Conservation (phyloP, 257 asterid genomes). For the Avicennia marina region DNA sequence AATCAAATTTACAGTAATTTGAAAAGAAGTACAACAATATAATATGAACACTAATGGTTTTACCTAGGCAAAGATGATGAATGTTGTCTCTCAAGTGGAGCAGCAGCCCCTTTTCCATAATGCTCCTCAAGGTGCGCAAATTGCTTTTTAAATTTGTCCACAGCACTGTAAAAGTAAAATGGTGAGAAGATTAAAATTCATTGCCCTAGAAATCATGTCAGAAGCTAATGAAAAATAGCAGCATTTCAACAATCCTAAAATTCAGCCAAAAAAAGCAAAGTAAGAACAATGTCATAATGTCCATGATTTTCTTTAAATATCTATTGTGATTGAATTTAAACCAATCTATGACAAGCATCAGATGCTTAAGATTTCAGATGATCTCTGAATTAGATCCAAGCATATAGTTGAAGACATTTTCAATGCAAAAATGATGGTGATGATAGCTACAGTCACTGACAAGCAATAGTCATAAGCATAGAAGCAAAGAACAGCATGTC, state of each 20-base stretch:
- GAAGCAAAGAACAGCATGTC: no score
- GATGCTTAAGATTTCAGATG: no score
- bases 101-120: constrained; percentile 72
- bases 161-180: constrained; percentile 55
- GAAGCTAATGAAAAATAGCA: neutral
- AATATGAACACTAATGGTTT: neutral
- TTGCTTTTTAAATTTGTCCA: constrained; percentile 89
- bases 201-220: neutral
- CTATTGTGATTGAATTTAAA: no score
- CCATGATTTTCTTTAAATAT: no score
- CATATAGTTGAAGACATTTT: no score
- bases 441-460: no score
- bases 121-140: constrained; percentile 90
- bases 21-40: neutral
- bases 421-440: neutral
- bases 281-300: no score
- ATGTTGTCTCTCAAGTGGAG: constrained; percentile 91
- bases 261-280: neutral
- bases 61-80: constrained; percentile 93
- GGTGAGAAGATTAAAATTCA: neutral
- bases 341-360: no score
- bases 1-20: neutral
- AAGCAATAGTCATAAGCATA: no score
- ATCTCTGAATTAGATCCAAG: neutral
- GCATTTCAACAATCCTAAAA: neutral